A percentile compares a stretch with the other conserved stretches of the same genome.
Evolutionary conservation across 2,329 filamentous ascomycete species (phyloP).

Genomic region (Exophiala mesophila): DNA sequence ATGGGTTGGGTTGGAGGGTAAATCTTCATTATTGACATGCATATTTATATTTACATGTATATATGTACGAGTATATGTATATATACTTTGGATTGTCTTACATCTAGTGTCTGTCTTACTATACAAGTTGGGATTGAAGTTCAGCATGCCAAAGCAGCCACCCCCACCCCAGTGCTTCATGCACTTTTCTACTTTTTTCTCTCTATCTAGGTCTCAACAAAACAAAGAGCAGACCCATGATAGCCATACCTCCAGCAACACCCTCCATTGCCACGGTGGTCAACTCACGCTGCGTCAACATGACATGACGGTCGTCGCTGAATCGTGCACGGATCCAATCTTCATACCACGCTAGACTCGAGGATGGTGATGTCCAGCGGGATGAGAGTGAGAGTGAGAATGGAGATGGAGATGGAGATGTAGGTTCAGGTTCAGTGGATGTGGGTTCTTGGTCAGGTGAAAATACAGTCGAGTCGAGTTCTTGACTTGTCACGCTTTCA

Average conservation of each 20-base stretch:
- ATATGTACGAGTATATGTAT: too few relatives aligned
- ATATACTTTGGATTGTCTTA: too few relatives aligned
- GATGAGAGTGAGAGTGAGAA: slow-evolving; percentile 5
- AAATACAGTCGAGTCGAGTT: slow-evolving; percentile 4
- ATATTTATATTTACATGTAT: slow-evolving; percentile 4
- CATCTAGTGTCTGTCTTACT: too few relatives aligned
- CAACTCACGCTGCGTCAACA: slow-evolving; percentile 63
- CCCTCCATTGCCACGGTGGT: slow-evolving; percentile 66
- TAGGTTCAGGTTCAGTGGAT: neutral
- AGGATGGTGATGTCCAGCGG: slow-evolving; percentile 23
- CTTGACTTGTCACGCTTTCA: slow-evolving; percentile 10
- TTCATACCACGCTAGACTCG: slow-evolving; percentile 43
- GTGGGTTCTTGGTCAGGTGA: neutral
- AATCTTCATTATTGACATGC: neutral
- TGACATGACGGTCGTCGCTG: slow-evolving; percentile 57
- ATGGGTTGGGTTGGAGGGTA: too few relatives aligned
- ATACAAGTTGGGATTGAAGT: too few relatives aligned
- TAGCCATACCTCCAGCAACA: slow-evolving; percentile 59
- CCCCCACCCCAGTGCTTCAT: too few relatives aligned
- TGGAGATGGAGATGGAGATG: slow-evolving; percentile 4
- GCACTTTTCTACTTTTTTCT: too few relatives aligned
- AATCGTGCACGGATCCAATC: slow-evolving; percentile 53
- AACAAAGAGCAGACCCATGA: slow-evolving; percentile 51
- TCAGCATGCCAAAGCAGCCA: too few relatives aligned
- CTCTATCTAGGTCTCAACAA: slow-evolving; percentile 43